Conservation (phyloP, 2,329 filamentous ascomycete species). For the Leptosphaerulina australis region DNA sequence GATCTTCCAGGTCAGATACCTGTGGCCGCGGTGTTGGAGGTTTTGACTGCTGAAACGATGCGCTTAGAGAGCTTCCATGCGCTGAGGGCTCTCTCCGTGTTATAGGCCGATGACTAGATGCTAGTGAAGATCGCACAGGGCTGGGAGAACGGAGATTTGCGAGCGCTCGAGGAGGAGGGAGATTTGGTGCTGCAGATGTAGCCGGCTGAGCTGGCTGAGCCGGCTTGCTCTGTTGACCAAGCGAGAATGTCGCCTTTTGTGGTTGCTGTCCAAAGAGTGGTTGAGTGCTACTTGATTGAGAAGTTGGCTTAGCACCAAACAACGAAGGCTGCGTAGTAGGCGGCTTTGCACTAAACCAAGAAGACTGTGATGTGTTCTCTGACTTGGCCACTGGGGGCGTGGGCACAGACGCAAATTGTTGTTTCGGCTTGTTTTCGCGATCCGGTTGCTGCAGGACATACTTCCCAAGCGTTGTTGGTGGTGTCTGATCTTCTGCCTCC, state of each 20-base stretch:
- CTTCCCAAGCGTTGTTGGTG: slow-evolving; percentile 15
- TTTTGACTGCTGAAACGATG: slow-evolving; percentile 41
- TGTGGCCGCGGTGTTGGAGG: slow-evolving; percentile 48
- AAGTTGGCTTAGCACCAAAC: background rate
- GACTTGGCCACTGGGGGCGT: slow-evolving; percentile 41
- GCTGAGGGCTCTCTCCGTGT: slow-evolving; percentile 40
- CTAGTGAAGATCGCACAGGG: slow-evolving; percentile 65
- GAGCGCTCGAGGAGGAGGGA: slow-evolving; percentile 56
- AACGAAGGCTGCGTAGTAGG: background rate
- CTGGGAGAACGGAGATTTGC: slow-evolving; percentile 75
- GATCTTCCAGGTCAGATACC: slow-evolving; percentile 49
- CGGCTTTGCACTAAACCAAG: slow-evolving; percentile 5
- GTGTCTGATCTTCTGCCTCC: background rate
- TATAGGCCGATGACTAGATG: slow-evolving; percentile 50
- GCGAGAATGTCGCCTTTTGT: slow-evolving; percentile 20
- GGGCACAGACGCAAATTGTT: slow-evolving; percentile 36
- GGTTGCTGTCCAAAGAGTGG: slow-evolving; percentile 28
- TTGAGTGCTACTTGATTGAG: slow-evolving; percentile 3
- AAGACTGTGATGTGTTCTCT: slow-evolving; percentile 14
- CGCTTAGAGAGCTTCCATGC: slow-evolving; percentile 40
- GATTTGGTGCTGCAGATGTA: slow-evolving; percentile 49
- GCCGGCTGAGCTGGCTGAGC: slow-evolving; percentile 20
- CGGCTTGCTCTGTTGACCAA: slow-evolving; percentile 16
- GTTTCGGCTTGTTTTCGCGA: background rate
- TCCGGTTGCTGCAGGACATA: slow-evolving; percentile 9